Percentiles rank a stretch among this genome's conserved stretches.
These are phyloP conservation scores for Puya raimondii DNA, from an alignment of 176 grass and related monocot genomes.

Conservation along the genomic window DNA sequence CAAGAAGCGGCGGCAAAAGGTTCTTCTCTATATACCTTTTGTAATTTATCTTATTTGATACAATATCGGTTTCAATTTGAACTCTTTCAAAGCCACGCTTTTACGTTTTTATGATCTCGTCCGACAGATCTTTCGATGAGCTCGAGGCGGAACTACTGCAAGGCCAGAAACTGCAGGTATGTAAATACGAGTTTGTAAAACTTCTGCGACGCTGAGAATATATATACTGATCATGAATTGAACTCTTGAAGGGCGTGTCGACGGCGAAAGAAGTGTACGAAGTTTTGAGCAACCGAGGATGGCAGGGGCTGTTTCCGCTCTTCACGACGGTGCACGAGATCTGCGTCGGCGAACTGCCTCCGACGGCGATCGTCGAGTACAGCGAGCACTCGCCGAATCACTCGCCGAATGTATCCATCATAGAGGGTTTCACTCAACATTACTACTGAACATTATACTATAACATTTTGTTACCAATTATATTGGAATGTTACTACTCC, in stretches of 20 bases:
- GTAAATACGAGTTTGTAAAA: slow-evolving; percentile 8
- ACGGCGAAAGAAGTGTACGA: slow-evolving; percentile 86
- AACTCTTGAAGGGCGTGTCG: slow-evolving; percentile 56
- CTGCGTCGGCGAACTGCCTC: slow-evolving; percentile 60
- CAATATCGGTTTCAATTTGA: not conserved
- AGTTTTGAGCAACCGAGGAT: slow-evolving; percentile 66
- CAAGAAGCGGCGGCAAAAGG: slow-evolving; percentile 82
- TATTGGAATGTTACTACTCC: not conserved
- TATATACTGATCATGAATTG: not conserved
- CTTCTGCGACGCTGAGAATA: too few species aligned
- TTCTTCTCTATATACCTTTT: slow-evolving; percentile 26
- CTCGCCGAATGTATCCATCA: slow-evolving; percentile 36
- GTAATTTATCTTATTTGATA: slow-evolving; percentile 15
- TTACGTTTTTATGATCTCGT: not conserved
- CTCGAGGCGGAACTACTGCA: slow-evolving; percentile 80
- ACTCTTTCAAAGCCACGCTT: not conserved
- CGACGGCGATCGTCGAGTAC: slow-evolving; percentile 81
- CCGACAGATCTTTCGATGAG: slow-evolving; percentile 68
- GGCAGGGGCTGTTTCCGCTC: slow-evolving; percentile 66
- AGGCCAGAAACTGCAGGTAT: slow-evolving; percentile 92
- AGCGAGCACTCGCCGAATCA: slow-evolving; percentile 56
- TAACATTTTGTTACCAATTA: slow-evolving; percentile 17
- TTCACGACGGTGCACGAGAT: slow-evolving; percentile 80
- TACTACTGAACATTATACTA: slow-evolving; percentile 34
- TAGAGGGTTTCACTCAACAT: slow-evolving; percentile 30